These are phyloP conservation scores for Teratosphaeria nubilosa DNA, from an alignment of 2,329 filamentous ascomycete genomes.

Conservation along the genomic window DNA sequence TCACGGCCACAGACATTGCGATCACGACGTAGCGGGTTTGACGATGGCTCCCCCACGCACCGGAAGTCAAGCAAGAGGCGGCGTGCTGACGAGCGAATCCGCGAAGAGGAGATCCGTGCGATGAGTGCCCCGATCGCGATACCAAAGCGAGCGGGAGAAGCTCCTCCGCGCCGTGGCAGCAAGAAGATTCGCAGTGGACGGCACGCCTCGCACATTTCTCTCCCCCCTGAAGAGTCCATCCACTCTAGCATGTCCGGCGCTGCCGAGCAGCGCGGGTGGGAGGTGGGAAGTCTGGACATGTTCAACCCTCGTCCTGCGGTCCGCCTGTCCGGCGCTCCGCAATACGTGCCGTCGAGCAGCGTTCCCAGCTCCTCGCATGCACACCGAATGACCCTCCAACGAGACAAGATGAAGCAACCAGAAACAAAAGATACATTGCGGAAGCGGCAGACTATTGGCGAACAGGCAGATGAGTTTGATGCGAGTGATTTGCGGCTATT, in stretches of 20 bases:
- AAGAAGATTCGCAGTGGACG: constrained; percentile 49
- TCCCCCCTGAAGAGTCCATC: constrained; percentile 64
- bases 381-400: constrained; percentile 1
- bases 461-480: constrained; percentile 74
- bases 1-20: constrained; percentile 24
- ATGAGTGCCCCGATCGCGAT: constrained; percentile 63
- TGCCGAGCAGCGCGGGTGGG: constrained; percentile 67
- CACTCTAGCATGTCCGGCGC: constrained; percentile 66
- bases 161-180: constrained; percentile 50
- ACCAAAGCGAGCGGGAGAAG: constrained; percentile 38
- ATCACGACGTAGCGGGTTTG: constrained; percentile 34
- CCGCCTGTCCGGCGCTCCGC: constrained; percentile 58
- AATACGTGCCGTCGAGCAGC: constrained; percentile 34
- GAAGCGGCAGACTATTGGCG: constrained; percentile 53
- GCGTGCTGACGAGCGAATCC: constrained; percentile 61
- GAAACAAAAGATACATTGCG: constrained; percentile 13
- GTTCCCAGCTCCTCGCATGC: constrained; percentile 4
- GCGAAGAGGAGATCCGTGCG: constrained; percentile 80
- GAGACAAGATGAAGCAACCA: constrained; percentile 25
- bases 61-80: constrained; percentile 62
- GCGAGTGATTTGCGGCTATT: constrained; percentile 75
- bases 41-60: constrained; percentile 43
- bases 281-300: constrained; percentile 68
- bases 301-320: constrained; percentile 78
- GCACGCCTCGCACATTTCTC: constrained; percentile 56